Conservation (phyloP, 805 yeast genomes). For the Kodamaea kakaduensis region DNA sequence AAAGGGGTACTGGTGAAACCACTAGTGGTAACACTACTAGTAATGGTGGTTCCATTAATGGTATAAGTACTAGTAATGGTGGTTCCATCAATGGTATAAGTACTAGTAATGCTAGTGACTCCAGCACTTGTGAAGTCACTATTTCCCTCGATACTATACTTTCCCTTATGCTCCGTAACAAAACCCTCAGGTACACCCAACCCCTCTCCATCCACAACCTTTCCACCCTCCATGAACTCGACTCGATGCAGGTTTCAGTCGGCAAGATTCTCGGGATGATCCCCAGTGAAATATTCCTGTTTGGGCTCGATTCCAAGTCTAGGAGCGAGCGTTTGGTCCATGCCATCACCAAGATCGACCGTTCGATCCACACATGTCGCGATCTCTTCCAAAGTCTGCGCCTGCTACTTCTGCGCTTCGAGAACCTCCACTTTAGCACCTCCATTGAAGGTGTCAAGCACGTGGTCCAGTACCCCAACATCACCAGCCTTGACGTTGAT, state of each 20-base stretch:
- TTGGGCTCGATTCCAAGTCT: not conserved
- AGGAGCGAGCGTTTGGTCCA: slow-evolving; percentile 1
- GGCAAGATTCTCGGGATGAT: not conserved
- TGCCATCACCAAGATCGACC: not conserved
- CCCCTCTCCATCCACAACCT: not conserved
- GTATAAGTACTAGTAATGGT: no score
- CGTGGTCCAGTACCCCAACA: not conserved
- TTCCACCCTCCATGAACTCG: not conserved
- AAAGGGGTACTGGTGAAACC: no score
- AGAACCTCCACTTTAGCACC: slow-evolving; percentile 1
- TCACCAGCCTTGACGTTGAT: not conserved
- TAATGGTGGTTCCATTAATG: no score
- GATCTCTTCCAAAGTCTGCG: not conserved
- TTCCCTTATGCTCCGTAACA: slow-evolving; percentile 1
- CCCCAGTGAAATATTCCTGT: not conserved
- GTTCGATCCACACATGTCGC: not conserved
- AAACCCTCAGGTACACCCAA: not conserved
- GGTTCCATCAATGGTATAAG: no score
- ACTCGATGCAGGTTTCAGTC: not conserved
- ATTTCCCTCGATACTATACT: not conserved
- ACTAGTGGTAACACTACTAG: no score
- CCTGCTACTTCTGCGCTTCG: slow-evolving; percentile 1
- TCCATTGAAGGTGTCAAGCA: not conserved
- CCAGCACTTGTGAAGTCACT: no score
- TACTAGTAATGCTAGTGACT: no score